Evolutionary conservation across 345 rosid genomes (phyloP), one percentile per base, ranked within the genome.

Genomic region (Tarenaya hassleriana): DNA sequence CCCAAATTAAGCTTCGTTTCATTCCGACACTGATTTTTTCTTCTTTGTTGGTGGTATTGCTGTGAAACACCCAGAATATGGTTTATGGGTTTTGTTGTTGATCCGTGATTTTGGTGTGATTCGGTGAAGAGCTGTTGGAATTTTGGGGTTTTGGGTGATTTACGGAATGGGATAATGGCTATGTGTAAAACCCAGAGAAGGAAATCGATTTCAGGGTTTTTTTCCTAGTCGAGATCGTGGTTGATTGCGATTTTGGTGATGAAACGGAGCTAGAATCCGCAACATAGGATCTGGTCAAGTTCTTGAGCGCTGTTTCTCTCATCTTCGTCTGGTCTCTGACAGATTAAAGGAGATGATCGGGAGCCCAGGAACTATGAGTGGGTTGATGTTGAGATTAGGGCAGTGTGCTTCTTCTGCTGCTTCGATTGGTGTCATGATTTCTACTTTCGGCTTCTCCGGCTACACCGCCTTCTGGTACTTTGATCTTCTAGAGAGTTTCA

Each of bases 381-480:
- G 97, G 50, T 49, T 84, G 47, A 62, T 78, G 8, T 52, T 90
- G 66, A 73, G 94, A 67, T 47, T 77, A 11, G 86, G 86, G 17
- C 96, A 90, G 70, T 81, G 79, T 34, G 79, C 62, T 7, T 82
- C 75, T 50, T 81, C 94, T 20, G 88, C 94, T 66, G 71, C 95
- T 55, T 86, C 97, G 4, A 77, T 86, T 34, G 79, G 71, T 20
- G 70, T 78, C 62, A 90, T 90, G 96, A 78, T 69, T 46, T 80
- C 86, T 61, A 80, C 88, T 40, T 5, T n/a, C 31, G 75, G 68
- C 45, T 90, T 90, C 75, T 75, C 94, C 42, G 38, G 59, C 62
- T 90, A 78, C 86, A 84, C 97, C 43, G 84, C 91, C 69, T 86
- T 83, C 80, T 90, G 95, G 95, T 90, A 79, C 9, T 24, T 24